A percentile compares a stretch with the other conserved stretches of the same genome.
These are phyloP conservation scores for Prototheca cutis DNA, from an alignment of 163 green algal species.

Conservation along the genomic window DNA sequence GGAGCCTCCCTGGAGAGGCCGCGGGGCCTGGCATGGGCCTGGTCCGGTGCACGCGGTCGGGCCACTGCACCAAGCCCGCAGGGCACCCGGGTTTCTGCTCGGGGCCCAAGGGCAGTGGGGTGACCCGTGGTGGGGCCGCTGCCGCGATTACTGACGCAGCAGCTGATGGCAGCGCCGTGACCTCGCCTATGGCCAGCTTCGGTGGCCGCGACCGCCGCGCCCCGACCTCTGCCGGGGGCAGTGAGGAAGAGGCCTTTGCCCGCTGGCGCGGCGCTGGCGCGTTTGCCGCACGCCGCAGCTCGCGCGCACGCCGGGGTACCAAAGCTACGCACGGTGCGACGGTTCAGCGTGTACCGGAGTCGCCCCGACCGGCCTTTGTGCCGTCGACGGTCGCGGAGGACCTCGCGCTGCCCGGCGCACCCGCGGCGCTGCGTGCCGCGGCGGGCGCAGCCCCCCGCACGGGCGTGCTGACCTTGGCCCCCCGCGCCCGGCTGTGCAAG, in stretches of 20 bases:
- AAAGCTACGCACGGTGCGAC: no score
- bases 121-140: neutral
- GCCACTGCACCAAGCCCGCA: conserved; percentile 36
- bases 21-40: neutral
- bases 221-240: no score
- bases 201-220: no score
- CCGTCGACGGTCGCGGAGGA: no score
- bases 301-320: no score
- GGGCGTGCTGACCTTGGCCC: neutral
- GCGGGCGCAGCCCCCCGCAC: neutral
- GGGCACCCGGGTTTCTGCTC: conserved; percentile 42
- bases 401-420: neutral
- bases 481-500: conserved; percentile 7
- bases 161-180: neutral
- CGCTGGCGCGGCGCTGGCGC: no score
- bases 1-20: no score
- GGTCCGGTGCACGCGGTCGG: conserved; percentile 24
- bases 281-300: no score
- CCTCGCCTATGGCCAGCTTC: no score
- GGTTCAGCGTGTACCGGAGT: no score
- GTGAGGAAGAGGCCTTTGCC: no score
- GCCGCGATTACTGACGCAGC: neutral
- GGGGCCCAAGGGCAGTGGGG: conserved; percentile 14
- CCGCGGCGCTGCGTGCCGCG: neutral
- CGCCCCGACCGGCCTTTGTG: no score